Evolutionary conservation across 495 filamentous ascomycete species (phyloP), one percentile per base, ranked within the genome.

Genomic region (Rostrohypoxylon terebratum): DNA sequence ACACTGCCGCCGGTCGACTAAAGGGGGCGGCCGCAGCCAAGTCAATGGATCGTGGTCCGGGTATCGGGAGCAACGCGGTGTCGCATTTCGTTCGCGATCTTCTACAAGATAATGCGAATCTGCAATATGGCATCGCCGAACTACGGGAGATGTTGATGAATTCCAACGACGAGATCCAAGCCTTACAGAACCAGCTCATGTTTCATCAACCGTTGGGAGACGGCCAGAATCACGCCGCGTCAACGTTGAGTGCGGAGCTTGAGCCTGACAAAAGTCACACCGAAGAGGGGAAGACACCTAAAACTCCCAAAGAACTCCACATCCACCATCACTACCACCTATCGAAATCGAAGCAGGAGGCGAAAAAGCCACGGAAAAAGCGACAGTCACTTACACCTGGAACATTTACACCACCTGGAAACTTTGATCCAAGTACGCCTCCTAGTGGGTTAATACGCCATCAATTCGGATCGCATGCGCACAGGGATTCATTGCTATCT

Each of bases 71-170:
- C 40, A 87, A 80, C 62, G 93, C 96, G 13, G 92, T 98, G 7
- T 94, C 92, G 36, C 92, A 94, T 74, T 98, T 99, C 67, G 95
- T 99, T 62, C 93, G 93, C 76, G 95, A 98, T 74, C 94, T 99
- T 50, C 81, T 99, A 38, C 92, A 96, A 75, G 95, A 99, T 77
- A 99, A 99, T 76, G 93, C 93, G 13, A 96, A 94, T 71, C 83
- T 99, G 54, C 95, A 98, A 76, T 85, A 93, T 60, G 94, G 92
- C 11, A 94, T 97, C 54, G 88, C 93, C 62, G 95, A 99, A 79
- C 82, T 99, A 36, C 86, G 95, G 16, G 94, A 97, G 77, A 90
- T 98, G 91, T 85, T 99, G 25, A 87, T 92, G 68, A 94, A 87
- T 74, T 96, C 94, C n/a, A 96, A 98, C 76, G 90, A 97, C 74